These are phyloP conservation scores for Cryomyces minteri DNA, from an alignment of 495 filamentous ascomycete genomes.

Conservation along the genomic window DNA sequence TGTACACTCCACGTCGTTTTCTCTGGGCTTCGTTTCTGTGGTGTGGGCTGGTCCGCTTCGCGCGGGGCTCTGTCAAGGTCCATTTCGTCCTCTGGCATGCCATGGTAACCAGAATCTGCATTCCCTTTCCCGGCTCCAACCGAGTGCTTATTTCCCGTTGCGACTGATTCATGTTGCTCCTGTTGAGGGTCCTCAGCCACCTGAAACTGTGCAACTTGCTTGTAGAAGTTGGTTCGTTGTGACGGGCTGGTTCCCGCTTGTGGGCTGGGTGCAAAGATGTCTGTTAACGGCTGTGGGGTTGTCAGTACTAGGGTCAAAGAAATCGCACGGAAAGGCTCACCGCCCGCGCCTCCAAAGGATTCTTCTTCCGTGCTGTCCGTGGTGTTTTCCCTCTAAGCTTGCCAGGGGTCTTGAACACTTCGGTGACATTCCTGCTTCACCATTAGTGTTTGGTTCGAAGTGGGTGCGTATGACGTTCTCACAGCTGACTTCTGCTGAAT, in stretches of 20 bases:
- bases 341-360: conserved; percentile 42
- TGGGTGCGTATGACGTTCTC: conserved; percentile 10
- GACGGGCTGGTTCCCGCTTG: conserved; percentile 10
- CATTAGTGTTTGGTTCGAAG: conserved; percentile 19
- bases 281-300: conserved; percentile 48
- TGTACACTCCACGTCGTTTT: too few species aligned
- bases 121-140: conserved; percentile 11
- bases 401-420: conserved; percentile 91
- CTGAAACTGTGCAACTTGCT: conserved; percentile 12
- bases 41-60: background rate
- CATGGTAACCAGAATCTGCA: conserved; percentile 69
- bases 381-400: conserved; percentile 90
- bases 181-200: conserved; percentile 7
- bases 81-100: conserved; percentile 40
- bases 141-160: conserved; percentile 3
- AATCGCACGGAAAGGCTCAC: conserved; percentile 26
- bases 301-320: background rate
- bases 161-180: background rate
- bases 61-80: conserved; percentile 16
- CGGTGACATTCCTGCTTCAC: conserved; percentile 52
- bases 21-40: background rate
- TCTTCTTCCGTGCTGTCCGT: conserved; percentile 55
- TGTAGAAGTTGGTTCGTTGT: conserved; percentile 10
- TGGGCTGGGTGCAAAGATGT: conserved; percentile 51
- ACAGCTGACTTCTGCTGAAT: conserved; percentile 73